phyloP scores from a whole-genome alignment of 225 moss, liverwort and hornwort species.

The Neckera pumila region DNA sequence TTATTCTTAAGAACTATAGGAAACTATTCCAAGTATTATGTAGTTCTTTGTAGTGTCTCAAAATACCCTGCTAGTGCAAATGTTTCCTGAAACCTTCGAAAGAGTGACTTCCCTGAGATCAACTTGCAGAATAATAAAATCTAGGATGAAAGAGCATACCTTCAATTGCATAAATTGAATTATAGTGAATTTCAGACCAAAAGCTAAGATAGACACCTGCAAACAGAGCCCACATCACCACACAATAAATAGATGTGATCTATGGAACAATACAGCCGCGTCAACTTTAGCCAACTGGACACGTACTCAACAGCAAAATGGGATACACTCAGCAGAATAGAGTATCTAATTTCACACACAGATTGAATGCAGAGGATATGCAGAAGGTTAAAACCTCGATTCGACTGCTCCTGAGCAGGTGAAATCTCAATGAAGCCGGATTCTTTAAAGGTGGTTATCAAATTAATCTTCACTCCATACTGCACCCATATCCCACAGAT shows the following conservation, averaged over 20 bases:
- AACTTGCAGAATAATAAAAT: neutral
- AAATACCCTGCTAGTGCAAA: neutral
- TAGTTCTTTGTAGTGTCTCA: neutral
- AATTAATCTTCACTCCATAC: constrained; percentile 74
- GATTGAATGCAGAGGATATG: neutral
- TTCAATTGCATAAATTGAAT: constrained; percentile 75
- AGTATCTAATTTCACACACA: neutral
- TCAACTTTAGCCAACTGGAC: neutral
- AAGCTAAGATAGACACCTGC: constrained; percentile 88
- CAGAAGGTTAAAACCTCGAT: constrained; percentile 29
- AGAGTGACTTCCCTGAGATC: neutral
- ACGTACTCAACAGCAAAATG: neutral
- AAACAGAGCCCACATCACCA: neutral
- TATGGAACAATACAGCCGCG: neutral
- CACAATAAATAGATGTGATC: neutral
- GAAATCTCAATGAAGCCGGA: constrained; percentile 74
- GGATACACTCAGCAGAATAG: neutral
- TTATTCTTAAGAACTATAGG: too few relatives aligned
- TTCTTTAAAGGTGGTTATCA: constrained; percentile 78
- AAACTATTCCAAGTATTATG: neutral
- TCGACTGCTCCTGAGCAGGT: constrained; percentile 31
- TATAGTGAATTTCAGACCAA: constrained; percentile 94
- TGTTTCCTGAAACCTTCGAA: neutral
- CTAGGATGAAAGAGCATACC: constrained; percentile 27
- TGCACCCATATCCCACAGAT: constrained; percentile 19